These are phyloP conservation scores for Neolentinus lepideus DNA, from an alignment of 1,284 basidiomycete species.

Conservation along the genomic window DNA sequence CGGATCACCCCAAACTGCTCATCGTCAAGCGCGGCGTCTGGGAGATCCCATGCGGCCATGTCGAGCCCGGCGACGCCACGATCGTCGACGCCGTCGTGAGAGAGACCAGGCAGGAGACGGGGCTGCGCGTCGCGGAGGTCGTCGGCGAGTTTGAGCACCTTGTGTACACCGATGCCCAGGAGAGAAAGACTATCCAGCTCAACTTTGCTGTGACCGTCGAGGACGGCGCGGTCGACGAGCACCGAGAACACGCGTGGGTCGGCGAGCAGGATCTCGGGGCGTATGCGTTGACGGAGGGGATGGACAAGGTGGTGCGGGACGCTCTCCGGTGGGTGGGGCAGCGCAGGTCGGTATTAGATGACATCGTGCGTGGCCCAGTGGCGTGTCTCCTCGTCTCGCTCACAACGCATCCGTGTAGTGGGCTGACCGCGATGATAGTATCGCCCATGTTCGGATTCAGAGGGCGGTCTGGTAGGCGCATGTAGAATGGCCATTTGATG, in stretches of 20 bases:
- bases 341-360: no score
- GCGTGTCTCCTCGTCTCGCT: no score
- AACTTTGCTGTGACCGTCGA: background rate
- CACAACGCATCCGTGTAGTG: no score
- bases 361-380: no score
- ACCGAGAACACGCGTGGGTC: constrained; percentile 1
- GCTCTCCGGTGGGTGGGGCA: background rate
- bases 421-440: no score
- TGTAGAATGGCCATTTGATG: no score
- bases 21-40: constrained; percentile 2
- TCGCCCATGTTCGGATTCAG: no score
- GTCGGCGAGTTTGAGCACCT: constrained; percentile 1
- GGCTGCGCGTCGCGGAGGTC: background rate
- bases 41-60: constrained; percentile 2
- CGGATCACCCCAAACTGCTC: background rate
- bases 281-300: constrained; percentile 1
- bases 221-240: background rate
- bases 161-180: background rate
- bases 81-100: constrained; percentile 1
- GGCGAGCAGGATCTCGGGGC: background rate
- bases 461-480: no score
- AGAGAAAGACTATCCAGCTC: background rate
- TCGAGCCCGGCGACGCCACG: background rate
- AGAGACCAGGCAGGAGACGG: background rate
- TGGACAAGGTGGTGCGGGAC: background rate